A percentile compares a stretch with the other conserved stretches of the same genome.
Evolutionary conservation across 2,329 filamentous ascomycete genomes (phyloP).

Genomic region (Fonsecaea pedrosoi): DNA sequence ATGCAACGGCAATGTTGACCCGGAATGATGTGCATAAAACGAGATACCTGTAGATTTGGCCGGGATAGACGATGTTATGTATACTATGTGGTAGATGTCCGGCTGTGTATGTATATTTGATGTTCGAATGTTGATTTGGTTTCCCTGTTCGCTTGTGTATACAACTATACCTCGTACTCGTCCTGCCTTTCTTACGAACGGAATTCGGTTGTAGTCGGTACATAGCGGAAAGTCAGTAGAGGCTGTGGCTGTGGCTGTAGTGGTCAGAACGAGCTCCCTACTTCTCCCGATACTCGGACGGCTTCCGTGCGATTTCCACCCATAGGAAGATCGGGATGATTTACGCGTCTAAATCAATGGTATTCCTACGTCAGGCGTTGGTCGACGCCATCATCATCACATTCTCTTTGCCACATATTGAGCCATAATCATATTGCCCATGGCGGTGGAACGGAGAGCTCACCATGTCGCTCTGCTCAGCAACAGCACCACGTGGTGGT

Average conservation of each 20-base stretch:
- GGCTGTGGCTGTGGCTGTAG: background rate
- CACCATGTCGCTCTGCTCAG: conserved; percentile 4
- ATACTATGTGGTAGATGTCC: background rate
- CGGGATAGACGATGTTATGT: background rate
- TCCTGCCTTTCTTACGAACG: no score
- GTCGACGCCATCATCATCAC: background rate
- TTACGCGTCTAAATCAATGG: conserved; percentile 1
- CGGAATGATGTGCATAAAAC: background rate
- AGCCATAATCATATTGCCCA: conserved; percentile 9
- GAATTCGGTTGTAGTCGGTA: background rate
- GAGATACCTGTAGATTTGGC: conserved; percentile 4
- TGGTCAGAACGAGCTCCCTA: conserved; percentile 18
- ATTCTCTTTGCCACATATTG: background rate
- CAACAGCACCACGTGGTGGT: conserved; percentile 15
- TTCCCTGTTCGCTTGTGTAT: background rate
- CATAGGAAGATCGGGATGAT: background rate
- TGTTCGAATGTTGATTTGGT: background rate
- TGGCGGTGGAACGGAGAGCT: conserved; percentile 8
- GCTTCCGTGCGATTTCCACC: background rate
- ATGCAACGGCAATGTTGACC: background rate
- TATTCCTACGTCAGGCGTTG: conserved; percentile 5
- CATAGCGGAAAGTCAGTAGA: background rate
- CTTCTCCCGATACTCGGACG: conserved; percentile 24
- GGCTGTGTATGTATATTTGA: background rate
- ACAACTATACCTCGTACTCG: background rate